Evolutionary conservation across 257 asterid species (phyloP).

Genomic region (Jacaranda mimosifolia): DNA sequence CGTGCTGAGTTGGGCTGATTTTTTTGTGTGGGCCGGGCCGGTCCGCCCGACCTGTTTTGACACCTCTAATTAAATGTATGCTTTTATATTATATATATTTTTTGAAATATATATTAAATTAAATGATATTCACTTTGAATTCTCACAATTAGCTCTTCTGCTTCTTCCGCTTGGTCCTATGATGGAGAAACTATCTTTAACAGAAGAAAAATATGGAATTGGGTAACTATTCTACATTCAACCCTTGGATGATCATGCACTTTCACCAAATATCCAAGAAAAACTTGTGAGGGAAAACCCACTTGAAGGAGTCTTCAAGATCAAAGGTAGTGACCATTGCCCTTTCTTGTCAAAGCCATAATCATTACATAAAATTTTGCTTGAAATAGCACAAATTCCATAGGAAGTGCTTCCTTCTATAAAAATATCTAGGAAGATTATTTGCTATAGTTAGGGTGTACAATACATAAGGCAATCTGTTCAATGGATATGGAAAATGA

Average conservation of each 20-base stretch:
- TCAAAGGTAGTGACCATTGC: constrained; percentile 94
- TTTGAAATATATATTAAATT: too few relatives aligned
- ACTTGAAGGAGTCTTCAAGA: constrained; percentile 95
- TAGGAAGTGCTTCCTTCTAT: constrained; percentile 29
- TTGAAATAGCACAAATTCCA: constrained; percentile 90
- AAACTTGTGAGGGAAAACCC: constrained; percentile 91
- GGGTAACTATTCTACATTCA: constrained; percentile 84
- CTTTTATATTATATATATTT: too few relatives aligned
- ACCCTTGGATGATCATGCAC: constrained; percentile 84
- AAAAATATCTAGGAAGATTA: not conserved
- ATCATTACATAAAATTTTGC: constrained; percentile 84
- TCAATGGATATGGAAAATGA: constrained; percentile 36
- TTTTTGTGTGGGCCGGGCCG: too few relatives aligned
- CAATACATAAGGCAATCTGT: constrained; percentile 31
- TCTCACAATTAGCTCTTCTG: too few relatives aligned
- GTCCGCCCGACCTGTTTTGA: too few relatives aligned
- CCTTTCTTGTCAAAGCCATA: constrained; percentile 99
- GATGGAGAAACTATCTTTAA: constrained; percentile 77
- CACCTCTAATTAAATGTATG: too few relatives aligned
- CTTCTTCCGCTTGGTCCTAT: constrained; percentile 79
- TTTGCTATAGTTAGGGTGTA: constrained; percentile 45
- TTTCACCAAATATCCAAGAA: constrained; percentile 94
- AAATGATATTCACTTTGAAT: too few relatives aligned
- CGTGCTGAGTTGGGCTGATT: too few relatives aligned
- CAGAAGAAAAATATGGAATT: constrained; percentile 77